Base-by-base conservation (phyloP, 2,329 filamentous ascomycete species). In the Biscogniauxia sp. region DNA sequence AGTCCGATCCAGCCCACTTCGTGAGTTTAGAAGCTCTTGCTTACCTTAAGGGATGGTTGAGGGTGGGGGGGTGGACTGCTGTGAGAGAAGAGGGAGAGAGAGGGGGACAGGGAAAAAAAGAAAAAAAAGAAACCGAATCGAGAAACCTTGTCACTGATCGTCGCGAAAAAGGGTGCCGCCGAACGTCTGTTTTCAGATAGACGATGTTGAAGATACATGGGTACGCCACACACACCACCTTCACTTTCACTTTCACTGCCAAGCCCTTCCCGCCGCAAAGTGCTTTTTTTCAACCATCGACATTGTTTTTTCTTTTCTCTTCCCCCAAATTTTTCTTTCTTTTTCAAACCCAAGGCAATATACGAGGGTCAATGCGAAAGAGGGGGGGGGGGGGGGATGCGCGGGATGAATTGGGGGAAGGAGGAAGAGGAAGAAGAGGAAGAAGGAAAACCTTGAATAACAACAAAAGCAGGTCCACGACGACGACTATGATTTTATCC, bases 121-220 rank as follows among this genome's bases (percentile, higher is more conserved):
- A 32, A 7, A 7, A 52, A 19, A 20, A 25, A n/a, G 52, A 54
- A 19, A 32, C 25, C 7, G 17, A 54, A 15, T 5, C n/a, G 20
- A 13, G 52, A 15, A 15, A 19, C 52, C 17, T 28, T 26, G 23
- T 20, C 17, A 23, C 23, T 56, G 20, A 57, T 49, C 56, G 61
- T 19, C 28, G 9, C 41, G 15, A 63, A n/a, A n/a, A n/a, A 68
- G 66, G 54, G 64, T 67, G 13, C 66, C 66, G 52, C 66, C 66
- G 20, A 68, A 68, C 52, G 66, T 68, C 56, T 59, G 60, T 17
- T 68, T 68, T 53, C 59, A 67, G 54, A 63, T 68, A 61, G 66
- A 68, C 50, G 66, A 68, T 23, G 58, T 67, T 7, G 66, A 68
- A 61, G 65, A 67, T 58, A 65, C 61, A 45, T 68, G 66, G 66